Evolutionary conservation across 805 yeast species (phyloP).

Genomic region (Teunomyces barrocoloradensis): DNA sequence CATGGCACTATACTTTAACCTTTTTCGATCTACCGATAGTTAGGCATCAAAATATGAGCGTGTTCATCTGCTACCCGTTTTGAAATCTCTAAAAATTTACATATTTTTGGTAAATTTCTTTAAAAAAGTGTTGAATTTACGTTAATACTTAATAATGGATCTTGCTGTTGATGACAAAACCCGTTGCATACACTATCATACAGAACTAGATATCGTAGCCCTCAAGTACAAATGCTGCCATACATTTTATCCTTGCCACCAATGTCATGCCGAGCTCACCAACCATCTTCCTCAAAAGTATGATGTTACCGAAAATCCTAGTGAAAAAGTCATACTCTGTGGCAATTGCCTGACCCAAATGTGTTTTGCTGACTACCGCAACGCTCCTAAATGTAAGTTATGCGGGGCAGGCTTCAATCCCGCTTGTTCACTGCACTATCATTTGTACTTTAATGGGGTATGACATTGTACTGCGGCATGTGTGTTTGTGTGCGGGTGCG

Average conservation of each 20-base stretch:
- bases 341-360: conserved; percentile 33
- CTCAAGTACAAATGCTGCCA: conserved; percentile 39
- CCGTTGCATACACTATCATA: conserved; percentile 38
- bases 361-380: conserved; percentile 26
- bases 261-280: conserved; percentile 30
- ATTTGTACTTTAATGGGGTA: conserved; percentile 30
- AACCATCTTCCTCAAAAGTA: conserved; percentile 2
- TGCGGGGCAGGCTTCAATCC: conserved; percentile 36
- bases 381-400: conserved; percentile 17
- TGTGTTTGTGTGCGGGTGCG: neutral
- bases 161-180: conserved; percentile 17
- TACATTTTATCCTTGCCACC: conserved; percentile 36
- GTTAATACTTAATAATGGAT: neutral
- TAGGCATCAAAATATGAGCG: too few relatives aligned
- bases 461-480: neutral
- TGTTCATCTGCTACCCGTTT: too few relatives aligned
- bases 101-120: too few relatives aligned
- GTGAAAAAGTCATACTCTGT: conserved; percentile 29
- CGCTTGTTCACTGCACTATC: conserved; percentile 35
- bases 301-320: neutral
- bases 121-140: too few relatives aligned
- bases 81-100: too few relatives aligned
- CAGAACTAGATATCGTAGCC: conserved; percentile 36
- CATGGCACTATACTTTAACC: neutral
- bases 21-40: neutral